Base-by-base conservation (phyloP, 441 rosid species). In the Erysimum pusillum region DNA sequence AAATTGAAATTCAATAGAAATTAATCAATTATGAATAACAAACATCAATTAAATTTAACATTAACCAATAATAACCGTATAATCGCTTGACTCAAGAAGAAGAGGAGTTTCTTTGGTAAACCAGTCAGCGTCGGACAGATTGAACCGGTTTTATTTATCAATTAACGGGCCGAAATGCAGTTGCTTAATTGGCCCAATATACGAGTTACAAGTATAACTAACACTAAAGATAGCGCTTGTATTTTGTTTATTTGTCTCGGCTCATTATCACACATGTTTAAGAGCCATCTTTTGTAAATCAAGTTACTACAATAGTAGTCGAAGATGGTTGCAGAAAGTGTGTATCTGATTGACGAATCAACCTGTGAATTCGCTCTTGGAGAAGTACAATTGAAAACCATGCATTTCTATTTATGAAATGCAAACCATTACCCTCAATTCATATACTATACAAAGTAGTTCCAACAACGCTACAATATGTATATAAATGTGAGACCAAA, bases 361-460 rank as follows among this genome's bases (percentile, higher is more conserved):
- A 49, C 46, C 31, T 25, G 14, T 4, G 49, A 53, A 41, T 15
- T 59, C 10, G 53, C 25, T 59, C 10, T 18, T 13, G 20, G 28
- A 56, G 20, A 36, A 49, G 34, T 12, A 76, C 14, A 69, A 46
- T 52, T 52, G 39, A 25, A 60, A 61, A 44, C 51, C 49, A 63
- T 28, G 54, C 1, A 44, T 39, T 14, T 71, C 52, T 25, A 48
- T 77, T 76, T 69, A 44, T 76, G 36, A 70, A 76, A 70, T 57
- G 73, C 71, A 76, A 56, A 69, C 60, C 65, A 65, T 64, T 65
- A 38, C 38, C 53, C 44, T 25, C 75, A 18, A 41, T 38, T 67
- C 48, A 77, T 63, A 76, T 70, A 46, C 81, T 71, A 72, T 78
- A 78, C 81, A 78, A 59, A 72, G 73, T 42, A 63, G 56, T 53